These are phyloP conservation scores for Entelexis sorbosivorans DNA, from an alignment of 1,139 yeast species.

Conservation along the genomic window DNA sequence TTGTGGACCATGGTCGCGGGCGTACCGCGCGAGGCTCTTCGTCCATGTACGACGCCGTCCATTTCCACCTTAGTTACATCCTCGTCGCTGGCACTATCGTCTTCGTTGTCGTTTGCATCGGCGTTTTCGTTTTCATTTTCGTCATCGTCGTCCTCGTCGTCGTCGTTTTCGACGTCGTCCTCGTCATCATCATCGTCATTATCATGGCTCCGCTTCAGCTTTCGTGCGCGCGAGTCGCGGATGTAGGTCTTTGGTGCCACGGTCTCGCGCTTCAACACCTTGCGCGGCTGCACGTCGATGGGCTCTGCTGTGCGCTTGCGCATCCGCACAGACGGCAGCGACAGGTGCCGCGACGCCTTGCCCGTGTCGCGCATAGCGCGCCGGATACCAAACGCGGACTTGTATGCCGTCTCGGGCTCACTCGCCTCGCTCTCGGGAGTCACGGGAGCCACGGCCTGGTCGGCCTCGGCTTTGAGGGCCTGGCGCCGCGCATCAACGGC, in stretches of 20 bases:
- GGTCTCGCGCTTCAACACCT: not conserved
- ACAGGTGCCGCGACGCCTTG: not conserved
- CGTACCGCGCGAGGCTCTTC: not conserved
- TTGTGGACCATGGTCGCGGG: not conserved
- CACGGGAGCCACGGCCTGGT: not conserved
- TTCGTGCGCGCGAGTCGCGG: not conserved
- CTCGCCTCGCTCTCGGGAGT: conserved; percentile 2
- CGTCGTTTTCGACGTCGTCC: conserved; percentile 5
- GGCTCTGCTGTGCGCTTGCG: conserved; percentile 3
- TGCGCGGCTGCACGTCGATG: not conserved
- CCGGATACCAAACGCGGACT: not conserved
- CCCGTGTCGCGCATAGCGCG: not conserved
- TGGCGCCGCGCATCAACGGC: not conserved
- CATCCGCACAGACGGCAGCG: conserved; percentile 2
- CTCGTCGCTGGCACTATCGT: not conserved
- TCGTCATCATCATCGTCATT: not conserved
- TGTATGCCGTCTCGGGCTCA: not conserved
- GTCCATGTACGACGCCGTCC: not conserved
- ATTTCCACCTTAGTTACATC: not conserved
- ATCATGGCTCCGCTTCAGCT: not conserved
- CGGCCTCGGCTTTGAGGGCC: not conserved
- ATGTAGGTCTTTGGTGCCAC: conserved; percentile 3
- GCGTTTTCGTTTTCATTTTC: not conserved
- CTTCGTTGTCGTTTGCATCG: not conserved
- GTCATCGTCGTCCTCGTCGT: not conserved